Evolutionary conservation across 352 stramenopile species (phyloP), one percentile per base, ranked within the genome.

Genomic region (Globisporangium cystogenes): DNA sequence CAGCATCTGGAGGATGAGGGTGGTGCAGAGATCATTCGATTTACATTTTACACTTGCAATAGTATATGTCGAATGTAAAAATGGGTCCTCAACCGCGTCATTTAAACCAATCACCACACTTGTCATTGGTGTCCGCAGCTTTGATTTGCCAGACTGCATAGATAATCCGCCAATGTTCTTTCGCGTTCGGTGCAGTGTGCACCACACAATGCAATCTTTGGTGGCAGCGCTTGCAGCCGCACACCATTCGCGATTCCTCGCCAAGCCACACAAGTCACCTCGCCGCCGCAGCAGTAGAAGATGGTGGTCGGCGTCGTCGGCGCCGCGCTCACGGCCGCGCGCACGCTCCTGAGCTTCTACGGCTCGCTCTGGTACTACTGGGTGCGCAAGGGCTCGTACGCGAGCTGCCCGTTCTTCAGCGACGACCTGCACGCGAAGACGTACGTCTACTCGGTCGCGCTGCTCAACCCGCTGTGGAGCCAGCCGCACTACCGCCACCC

Each of bases 401-500:
- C 72, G n/a, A 72, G 86, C 23, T 87, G 78, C 56, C 78, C 81
- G 49, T 92, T 90, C 67, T 92, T 92, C 68, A 49, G 52, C 27
- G 68, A 91, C 26, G 72, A 93, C 49, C 65, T 90, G 55, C 81
- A 90, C 51, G 82, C 86, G 53, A 90, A 92, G 62, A 90, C 97
- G 23, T 97, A 98, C 67, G 70, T 98, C 27, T 99, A 97, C 73
- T 96, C 86, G 62, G 85, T 99, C 47, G 84, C 90, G 50, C 86
- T 98, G 33, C 82, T 96, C 31, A 96, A 98, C 61, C 87, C 91
- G 58, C 72, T 99, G 10, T 99, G 96, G 85, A 86, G 84, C 60
- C 78, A 97, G 67, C 95, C 95, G 42, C 96, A 99, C 75, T 99
- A 99, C 74, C 91, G 96, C 54, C 97, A 98, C 68, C 72, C 81